Conservation (phyloP, 2,329 filamentous ascomycete genomes). For the Lachnellula cervina region DNA sequence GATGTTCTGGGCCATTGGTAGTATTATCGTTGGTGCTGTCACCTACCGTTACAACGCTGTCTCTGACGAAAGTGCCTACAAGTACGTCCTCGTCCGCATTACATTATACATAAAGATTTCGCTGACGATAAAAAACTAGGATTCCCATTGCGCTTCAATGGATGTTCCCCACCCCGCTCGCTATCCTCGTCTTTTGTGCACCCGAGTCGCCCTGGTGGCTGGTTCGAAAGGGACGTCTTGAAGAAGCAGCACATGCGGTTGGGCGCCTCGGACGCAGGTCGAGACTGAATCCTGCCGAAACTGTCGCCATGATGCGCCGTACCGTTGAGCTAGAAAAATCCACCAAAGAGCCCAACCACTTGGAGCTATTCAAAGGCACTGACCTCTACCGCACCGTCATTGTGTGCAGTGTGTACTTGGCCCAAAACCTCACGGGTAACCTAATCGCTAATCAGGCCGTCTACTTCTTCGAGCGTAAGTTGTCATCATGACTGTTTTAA, state of each 20-base stretch:
- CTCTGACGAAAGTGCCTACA: slow-evolving; percentile 35
- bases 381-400: slow-evolving; percentile 53
- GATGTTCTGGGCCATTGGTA: slow-evolving; percentile 61
- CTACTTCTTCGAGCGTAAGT: slow-evolving; percentile 48
- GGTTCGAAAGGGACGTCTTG: slow-evolving; percentile 39
- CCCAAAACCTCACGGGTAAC: slow-evolving; percentile 58
- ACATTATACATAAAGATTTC: slow-evolving; percentile 4
- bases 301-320: slow-evolving; percentile 56
- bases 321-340: slow-evolving; percentile 49
- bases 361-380: slow-evolving; percentile 51
- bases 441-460: slow-evolving; percentile 59
- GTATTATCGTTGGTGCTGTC: slow-evolving; percentile 54
- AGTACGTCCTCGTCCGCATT: slow-evolving; percentile 32
- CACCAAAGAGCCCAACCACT: slow-evolving; percentile 41
- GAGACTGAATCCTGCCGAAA: slow-evolving; percentile 37
- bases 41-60: slow-evolving; percentile 48
- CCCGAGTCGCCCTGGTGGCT: slow-evolving; percentile 45
- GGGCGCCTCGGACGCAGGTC: slow-evolving; percentile 43
- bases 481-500: neutral
- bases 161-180: slow-evolving; percentile 48
- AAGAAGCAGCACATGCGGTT: slow-evolving; percentile 41
- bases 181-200: slow-evolving; percentile 43
- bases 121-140: slow-evolving; percentile 29
- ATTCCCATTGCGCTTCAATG: slow-evolving; percentile 48
- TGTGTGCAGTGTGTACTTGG: slow-evolving; percentile 52